A percentile compares a stretch with the other conserved stretches of the same genome.
Conservation (phyloP, 1,139 yeast species). For the Pichia cactophila region DNA sequence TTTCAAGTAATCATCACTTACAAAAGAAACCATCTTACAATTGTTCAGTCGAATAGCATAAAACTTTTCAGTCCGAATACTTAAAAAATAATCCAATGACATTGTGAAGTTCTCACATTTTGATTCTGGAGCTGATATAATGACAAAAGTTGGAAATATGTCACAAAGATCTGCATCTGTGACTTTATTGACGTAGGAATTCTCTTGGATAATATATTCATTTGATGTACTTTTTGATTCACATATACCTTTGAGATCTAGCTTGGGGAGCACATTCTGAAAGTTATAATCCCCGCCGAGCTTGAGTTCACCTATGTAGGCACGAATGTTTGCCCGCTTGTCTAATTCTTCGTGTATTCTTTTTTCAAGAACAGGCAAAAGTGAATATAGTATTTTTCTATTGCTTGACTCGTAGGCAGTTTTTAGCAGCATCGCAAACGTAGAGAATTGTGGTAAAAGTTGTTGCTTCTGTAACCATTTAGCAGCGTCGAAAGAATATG, state of each 20-base stretch:
- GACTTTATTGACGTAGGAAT: constrained; percentile 21
- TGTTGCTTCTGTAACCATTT: constrained; percentile 46
- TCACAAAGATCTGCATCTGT: constrained; percentile 46
- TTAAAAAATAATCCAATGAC: constrained; percentile 40
- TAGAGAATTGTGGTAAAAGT: constrained; percentile 44
- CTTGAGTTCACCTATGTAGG: constrained; percentile 14
- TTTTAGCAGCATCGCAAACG: constrained; percentile 40
- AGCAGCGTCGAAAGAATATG: constrained; percentile 41
- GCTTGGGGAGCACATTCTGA: not conserved
- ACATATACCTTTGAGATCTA: not conserved
- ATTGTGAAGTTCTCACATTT: constrained; percentile 31
- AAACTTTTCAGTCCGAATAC: constrained; percentile 19
- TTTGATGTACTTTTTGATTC: constrained; percentile 7
- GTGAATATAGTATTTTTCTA: constrained; percentile 26
- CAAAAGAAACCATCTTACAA: constrained; percentile 38
- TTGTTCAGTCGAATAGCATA: constrained; percentile 21
- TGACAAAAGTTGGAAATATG: constrained; percentile 47
- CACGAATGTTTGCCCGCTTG: constrained; percentile 31
- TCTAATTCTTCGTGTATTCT: constrained; percentile 36
- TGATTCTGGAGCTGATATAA: constrained; percentile 30
- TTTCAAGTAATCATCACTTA: constrained; percentile 47
- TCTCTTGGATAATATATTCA: constrained; percentile 1
- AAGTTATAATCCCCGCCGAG: constrained; percentile 1
- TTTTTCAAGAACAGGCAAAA: constrained; percentile 30
- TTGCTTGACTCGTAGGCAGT: constrained; percentile 39